Base-by-base conservation (phyloP, 2,329 filamentous ascomycete species). In the Metarhizium album region DNA sequence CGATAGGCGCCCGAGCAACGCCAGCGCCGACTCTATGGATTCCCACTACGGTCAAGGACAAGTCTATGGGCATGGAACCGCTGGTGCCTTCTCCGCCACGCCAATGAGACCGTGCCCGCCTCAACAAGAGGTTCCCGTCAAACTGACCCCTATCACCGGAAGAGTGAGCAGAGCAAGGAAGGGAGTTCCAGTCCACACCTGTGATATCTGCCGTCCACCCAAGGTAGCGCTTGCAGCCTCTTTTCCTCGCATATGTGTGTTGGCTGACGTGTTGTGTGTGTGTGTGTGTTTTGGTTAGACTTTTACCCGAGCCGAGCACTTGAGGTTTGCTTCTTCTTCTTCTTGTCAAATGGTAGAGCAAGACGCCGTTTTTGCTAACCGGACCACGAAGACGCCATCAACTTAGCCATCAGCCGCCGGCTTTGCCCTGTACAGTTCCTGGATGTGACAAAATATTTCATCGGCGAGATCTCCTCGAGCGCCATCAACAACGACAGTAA, bases 291-390 rank as follows among this genome's bases (percentile, higher is more conserved):
- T 27, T 38, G 27, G 11, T 2, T 52, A 82, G 79, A 82, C 76
- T 2, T 83, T 83, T 54, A 82, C 79, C 13, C 70, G 80, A 59
- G 80, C 79, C 29, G 79, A 83, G 59, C 80, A 83, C 64, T 64
- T 83, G 42, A 77, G 78, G 79, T 82, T 61, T 55, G 67, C 59
- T 48, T 42, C 23, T 42, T 14, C 45, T 47, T 20, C 42, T 38
- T 14, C 45, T 47, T 22, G 40, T 4, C 13, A 14, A 20, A 14
- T 38, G 4, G 63, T 62, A 20, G 13, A 14, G 29, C 11, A 7
- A 49, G 45, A 23, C 13, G 40, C 22, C 38, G 16, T 35, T 24
- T 27, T 50, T 48, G 54, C 64, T 67, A 57, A 66, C 59, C 53
- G 40, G 42, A 29, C 37, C 18, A 13, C 50, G 14, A 52, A 82